Evolutionary conservation across 169 alveolate genomes (phyloP).

Genomic region (Babesia microti): DNA sequence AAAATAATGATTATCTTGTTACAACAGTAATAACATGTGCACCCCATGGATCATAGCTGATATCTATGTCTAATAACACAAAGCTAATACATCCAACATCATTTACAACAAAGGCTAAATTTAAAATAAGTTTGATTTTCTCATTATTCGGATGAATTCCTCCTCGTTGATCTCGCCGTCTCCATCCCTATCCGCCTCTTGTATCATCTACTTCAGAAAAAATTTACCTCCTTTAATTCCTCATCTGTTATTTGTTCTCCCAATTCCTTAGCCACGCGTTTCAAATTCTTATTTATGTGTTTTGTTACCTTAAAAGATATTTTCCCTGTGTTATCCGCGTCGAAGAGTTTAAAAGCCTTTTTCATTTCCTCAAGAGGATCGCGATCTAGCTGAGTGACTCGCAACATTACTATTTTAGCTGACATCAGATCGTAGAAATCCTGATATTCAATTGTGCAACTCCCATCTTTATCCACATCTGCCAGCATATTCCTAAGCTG

Average conservation of each 20-base stretch:
- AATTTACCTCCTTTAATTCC: conserved; percentile 80
- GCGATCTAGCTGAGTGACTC: conserved; percentile 63
- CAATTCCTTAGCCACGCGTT: conserved; percentile 94
- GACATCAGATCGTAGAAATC: conserved; percentile 69
- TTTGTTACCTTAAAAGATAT: conserved; percentile 72
- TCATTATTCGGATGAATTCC: conserved; percentile 95
- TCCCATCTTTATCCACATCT: conserved; percentile 85
- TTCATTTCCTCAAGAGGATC: conserved; percentile 92
- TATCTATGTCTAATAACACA: too few relatives aligned
- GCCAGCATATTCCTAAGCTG: conserved; percentile 80
- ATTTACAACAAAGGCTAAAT: conserved; percentile 5
- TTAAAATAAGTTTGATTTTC: conserved; percentile 87
- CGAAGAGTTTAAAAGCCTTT: conserved; percentile 90
- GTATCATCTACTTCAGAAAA: conserved; percentile 81
- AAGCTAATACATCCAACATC: too few relatives aligned
- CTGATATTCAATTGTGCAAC: conserved; percentile 66
- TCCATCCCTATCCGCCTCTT: conserved; percentile 96
- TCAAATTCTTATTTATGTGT: conserved; percentile 70
- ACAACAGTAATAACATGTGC: too few relatives aligned
- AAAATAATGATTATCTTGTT: too few relatives aligned
- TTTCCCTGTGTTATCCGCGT: conserved; percentile 92
- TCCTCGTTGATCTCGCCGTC: conserved; percentile 94
- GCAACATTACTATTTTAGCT: conserved; percentile 46
- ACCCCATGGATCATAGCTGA: too few relatives aligned
- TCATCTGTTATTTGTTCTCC: conserved; percentile 96